Conservation (phyloP, 2,329 filamentous ascomycete genomes). For the Monosporascus ibericus region DNA sequence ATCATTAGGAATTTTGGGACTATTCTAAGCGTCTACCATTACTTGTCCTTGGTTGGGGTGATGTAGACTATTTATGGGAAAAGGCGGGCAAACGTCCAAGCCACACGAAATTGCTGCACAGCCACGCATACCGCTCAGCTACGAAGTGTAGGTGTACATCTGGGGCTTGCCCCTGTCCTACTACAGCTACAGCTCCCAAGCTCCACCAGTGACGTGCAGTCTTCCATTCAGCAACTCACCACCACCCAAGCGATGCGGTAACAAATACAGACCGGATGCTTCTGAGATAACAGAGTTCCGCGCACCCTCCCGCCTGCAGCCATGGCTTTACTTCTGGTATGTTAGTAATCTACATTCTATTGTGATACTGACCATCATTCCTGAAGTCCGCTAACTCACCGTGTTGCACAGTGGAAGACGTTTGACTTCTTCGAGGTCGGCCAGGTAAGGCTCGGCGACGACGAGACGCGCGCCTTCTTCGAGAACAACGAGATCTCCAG, state of each 20-base stretch:
- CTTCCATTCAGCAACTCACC: neutral
- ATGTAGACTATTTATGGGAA: no score
- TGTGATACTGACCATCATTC: neutral
- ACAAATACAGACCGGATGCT: slow-evolving; percentile 7
- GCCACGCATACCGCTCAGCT: no score
- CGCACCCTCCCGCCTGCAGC: slow-evolving; percentile 12
- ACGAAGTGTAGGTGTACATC: no score
- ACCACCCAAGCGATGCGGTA: neutral
- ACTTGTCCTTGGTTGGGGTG: no score
- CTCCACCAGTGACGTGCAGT: neutral
- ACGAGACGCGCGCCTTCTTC: slow-evolving; percentile 72
- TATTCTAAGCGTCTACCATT: no score
- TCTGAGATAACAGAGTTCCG: slow-evolving; percentile 9
- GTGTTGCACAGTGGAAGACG: slow-evolving; percentile 74
- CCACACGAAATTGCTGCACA: no score
- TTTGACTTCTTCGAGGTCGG: slow-evolving; percentile 99
- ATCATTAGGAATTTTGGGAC: no score
- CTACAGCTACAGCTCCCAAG: neutral
- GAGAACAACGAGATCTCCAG: slow-evolving; percentile 78
- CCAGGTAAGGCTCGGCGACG: slow-evolving; percentile 72
- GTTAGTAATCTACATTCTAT: slow-evolving; percentile 1
- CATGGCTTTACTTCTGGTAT: slow-evolving; percentile 29
- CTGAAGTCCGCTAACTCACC: slow-evolving; percentile 8
- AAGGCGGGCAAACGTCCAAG: no score
- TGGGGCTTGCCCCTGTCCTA: no score